Percentiles rank a stretch among this genome's conserved stretches.
These are phyloP conservation scores for Zangia roseola DNA, from an alignment of 768 basidiomycete genomes.

Conservation along the genomic window DNA sequence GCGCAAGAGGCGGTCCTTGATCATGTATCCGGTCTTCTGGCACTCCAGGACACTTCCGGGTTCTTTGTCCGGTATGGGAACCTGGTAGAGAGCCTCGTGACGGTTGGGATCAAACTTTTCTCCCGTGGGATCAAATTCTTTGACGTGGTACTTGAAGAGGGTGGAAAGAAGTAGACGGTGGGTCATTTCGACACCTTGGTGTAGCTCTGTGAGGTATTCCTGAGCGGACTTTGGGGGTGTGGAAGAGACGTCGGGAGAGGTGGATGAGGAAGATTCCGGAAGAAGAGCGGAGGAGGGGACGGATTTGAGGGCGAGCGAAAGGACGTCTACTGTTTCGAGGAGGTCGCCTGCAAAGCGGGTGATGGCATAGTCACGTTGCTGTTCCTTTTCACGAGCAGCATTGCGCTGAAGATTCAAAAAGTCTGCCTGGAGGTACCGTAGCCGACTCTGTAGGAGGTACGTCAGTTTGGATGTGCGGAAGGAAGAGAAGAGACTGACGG, in stretches of 20 bases:
- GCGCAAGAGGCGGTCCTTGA: conserved; percentile 90
- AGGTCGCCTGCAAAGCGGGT: conserved; percentile 87
- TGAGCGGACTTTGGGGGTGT: conserved; percentile 50
- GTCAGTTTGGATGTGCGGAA: conserved; percentile 5
- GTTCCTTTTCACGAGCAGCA: conserved; percentile 85
- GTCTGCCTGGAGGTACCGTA: conserved; percentile 93
- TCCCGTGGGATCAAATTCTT: conserved; percentile 87
- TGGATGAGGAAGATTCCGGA: conserved; percentile 24
- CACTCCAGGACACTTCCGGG: conserved; percentile 89
- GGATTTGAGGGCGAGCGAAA: conserved; percentile 79
- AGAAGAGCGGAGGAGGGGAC: conserved; percentile 54
- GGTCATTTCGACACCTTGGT: conserved; percentile 89
- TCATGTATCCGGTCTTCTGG: conserved; percentile 88
- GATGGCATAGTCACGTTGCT: conserved; percentile 92
- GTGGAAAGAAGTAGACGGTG: conserved; percentile 87
- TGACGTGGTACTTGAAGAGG: conserved; percentile 88
- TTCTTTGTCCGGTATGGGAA: conserved; percentile 84
- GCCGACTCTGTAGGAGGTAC: conserved; percentile 60
- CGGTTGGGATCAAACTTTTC: conserved; percentile 93
- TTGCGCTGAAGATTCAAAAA: conserved; percentile 94
- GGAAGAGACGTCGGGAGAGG: conserved; percentile 33
- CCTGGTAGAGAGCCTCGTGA: conserved; percentile 95
- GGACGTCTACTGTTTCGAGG: conserved; percentile 88
- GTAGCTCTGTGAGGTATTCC: conserved; percentile 65
- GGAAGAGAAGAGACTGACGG: conserved; percentile 47